These are phyloP conservation scores for Rhynchospora tenuis DNA, from an alignment of 176 grass and related monocot genomes.

Conservation along the genomic window DNA sequence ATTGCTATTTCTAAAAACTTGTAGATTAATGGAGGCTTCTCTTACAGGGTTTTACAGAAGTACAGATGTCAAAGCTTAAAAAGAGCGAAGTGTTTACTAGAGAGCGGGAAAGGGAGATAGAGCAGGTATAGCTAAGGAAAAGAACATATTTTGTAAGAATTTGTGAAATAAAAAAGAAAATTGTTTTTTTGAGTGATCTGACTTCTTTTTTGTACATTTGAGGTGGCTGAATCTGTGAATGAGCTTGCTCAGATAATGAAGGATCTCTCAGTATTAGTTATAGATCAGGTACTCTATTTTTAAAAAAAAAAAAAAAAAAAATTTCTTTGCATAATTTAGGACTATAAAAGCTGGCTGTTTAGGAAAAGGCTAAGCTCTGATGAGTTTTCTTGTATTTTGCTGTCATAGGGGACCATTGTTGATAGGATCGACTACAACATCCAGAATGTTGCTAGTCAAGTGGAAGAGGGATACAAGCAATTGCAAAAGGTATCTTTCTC, in stretches of 20 bases:
- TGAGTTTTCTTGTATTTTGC: slow-evolving; percentile 13
- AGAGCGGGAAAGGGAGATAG: slow-evolving; percentile 95
- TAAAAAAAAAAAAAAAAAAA: not conserved
- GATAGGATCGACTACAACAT: slow-evolving; percentile 92
- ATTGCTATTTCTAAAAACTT: not conserved
- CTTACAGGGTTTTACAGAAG: slow-evolving; percentile 82
- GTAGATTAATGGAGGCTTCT: not conserved
- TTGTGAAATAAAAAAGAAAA: not conserved
- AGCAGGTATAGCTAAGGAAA: slow-evolving; percentile 40
- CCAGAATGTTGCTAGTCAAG: slow-evolving; percentile 79
- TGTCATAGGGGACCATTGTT: slow-evolving; percentile 78
- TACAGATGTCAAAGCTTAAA: slow-evolving; percentile 89
- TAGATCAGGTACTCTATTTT: slow-evolving; percentile 72
- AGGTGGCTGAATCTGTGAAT: slow-evolving; percentile 94
- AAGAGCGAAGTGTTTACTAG: slow-evolving; percentile 89
- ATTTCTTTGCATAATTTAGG: not conserved
- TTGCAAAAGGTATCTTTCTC: slow-evolving; percentile 61
- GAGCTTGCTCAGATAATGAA: slow-evolving; percentile 99
- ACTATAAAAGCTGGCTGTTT: not conserved
- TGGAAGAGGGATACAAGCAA: slow-evolving; percentile 88
- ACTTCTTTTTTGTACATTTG: slow-evolving; percentile 31
- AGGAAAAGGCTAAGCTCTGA: not conserved
- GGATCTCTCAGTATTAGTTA: slow-evolving; percentile 94
- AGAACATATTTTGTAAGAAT: not conserved
- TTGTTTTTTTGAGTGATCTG: not conserved